phyloP scores from a whole-genome alignment of 495 filamentous ascomycete genomes.

The Penicillium arizonense region DNA sequence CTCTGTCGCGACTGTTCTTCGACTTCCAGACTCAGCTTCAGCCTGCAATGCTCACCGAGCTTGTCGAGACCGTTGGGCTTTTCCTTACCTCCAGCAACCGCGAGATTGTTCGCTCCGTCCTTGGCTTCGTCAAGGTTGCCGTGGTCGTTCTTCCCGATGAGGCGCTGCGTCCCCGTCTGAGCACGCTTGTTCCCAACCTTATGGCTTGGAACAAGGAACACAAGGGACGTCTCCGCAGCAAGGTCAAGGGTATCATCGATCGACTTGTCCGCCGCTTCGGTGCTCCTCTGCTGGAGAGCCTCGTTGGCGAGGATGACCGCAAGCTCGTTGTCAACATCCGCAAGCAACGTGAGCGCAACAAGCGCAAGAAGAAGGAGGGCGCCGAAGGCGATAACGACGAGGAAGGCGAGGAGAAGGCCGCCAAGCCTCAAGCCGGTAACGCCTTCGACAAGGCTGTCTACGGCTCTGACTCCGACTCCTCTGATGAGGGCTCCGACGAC shows the following conservation, averaged over 20 bases:
- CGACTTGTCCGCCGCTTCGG: slow-evolving; percentile 90
- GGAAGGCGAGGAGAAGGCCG: slow-evolving; percentile 28
- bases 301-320: slow-evolving; percentile 73
- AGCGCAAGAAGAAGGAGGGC: slow-evolving; percentile 76
- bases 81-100: slow-evolving; percentile 94
- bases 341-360: slow-evolving; percentile 83
- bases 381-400: slow-evolving; percentile 49
- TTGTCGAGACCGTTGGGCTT: slow-evolving; percentile 89
- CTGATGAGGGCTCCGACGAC: slow-evolving; percentile 61
- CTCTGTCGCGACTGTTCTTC: slow-evolving; percentile 85
- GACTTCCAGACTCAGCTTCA: slow-evolving; percentile 68
- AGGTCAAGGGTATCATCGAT: slow-evolving; percentile 96
- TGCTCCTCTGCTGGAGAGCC: slow-evolving; percentile 67
- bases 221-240: slow-evolving; percentile 90
- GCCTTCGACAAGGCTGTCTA: slow-evolving; percentile 96
- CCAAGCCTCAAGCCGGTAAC: slow-evolving; percentile 61
- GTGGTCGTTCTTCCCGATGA: slow-evolving; percentile 78
- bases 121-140: slow-evolving; percentile 96
- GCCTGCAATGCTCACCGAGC: slow-evolving; percentile 63
- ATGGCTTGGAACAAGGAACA: slow-evolving; percentile 98
- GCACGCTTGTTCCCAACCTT: slow-evolving; percentile 76
- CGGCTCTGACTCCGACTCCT: slow-evolving; percentile 73
- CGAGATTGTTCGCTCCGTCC: slow-evolving; percentile 87
- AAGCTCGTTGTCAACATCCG: slow-evolving; percentile 92
- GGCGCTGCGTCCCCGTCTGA: slow-evolving; percentile 70